Conservation (phyloP, 1,284 basidiomycete species). For the Crucibulum cyathiforme region DNA sequence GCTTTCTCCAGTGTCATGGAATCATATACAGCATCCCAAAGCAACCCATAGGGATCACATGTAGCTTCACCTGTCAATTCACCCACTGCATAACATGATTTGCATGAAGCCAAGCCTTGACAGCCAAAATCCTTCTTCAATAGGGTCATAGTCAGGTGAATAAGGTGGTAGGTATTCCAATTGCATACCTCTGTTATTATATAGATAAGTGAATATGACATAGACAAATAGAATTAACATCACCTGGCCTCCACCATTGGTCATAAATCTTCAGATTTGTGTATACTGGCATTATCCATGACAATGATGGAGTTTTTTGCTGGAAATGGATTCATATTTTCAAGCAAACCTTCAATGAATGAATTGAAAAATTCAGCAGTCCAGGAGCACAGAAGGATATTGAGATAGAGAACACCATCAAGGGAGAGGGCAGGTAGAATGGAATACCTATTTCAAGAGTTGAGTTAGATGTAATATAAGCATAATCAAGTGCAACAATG, state of each 20-base stretch:
- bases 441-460: conserved; percentile 27
- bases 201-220: neutral
- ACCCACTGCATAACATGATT: neutral
- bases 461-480: neutral
- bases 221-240: neutral
- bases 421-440: conserved; percentile 35
- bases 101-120: conserved; percentile 3
- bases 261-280: conserved; percentile 12
- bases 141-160: conserved; percentile 33
- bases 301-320: conserved; percentile 18
- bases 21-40: too few species aligned
- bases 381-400: conserved; percentile 9
- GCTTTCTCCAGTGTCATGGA: too few species aligned
- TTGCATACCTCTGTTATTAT: conserved; percentile 15
- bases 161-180: conserved; percentile 27
- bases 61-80: neutral
- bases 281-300: conserved; percentile 20
- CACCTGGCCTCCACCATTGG: conserved; percentile 14
- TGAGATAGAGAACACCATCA: conserved; percentile 7
- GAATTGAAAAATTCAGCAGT: conserved; percentile 14
- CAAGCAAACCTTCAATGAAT: conserved; percentile 20
- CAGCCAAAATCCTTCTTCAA: conserved; percentile 11
- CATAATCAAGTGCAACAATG: neutral
- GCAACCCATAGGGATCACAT: neutral
- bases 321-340: conserved; percentile 26